Evolutionary conservation across 2,329 filamentous ascomycete genomes (phyloP), one percentile per base, ranked within the genome.

Genomic region (Colletotrichum australisinense): DNA sequence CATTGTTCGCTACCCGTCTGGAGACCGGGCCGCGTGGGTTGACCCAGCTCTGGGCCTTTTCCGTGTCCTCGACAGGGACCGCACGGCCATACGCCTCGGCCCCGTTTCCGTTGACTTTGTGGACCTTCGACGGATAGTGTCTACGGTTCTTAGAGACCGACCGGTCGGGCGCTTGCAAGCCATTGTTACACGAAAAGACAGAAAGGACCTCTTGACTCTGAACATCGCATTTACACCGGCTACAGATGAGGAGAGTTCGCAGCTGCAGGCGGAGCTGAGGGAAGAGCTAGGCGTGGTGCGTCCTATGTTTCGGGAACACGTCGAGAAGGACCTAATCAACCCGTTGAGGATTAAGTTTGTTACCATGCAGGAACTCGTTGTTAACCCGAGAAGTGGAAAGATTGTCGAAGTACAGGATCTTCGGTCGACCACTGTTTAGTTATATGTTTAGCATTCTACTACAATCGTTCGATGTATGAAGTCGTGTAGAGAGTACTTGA

Each of bases 51-150:
- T 62, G 12, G 67, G 70, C 16, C 67, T 73, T 19, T 73, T 73
- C 67, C 70, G 70, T 32, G n/a, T 73, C 1, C 70, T 73, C 8
- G 70, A 57, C 56, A 73, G 70, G 42, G 70, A 73, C 58, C 70
- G 67, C 60, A 73, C 67, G 35, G 60, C 70, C 46, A 70, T 73
- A 55, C 70, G 70, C 28, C 55, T 73, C 19, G 70, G 70, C 2
- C 70, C 70, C 26, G 70, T 73, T 5, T 73, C 70, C 8, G 62
- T 73, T 26, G 67, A 73, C 32, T 38, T 73, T 9, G 67, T 70
- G 26, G 67, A 73, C 60, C 60, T 73, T n/a, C 24, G 67, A n/a
- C 56, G 67, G 19, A 38, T 73, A 46, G 70, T 70, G 8, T 55
- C 67, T 14, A 38, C 70, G 8, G 49, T 70, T 12, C 56, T 73